Evolutionary conservation across 148 eudicot species (phyloP), one percentile per base, ranked within the genome.

Genomic region (Fagopyrum tataricum): DNA sequence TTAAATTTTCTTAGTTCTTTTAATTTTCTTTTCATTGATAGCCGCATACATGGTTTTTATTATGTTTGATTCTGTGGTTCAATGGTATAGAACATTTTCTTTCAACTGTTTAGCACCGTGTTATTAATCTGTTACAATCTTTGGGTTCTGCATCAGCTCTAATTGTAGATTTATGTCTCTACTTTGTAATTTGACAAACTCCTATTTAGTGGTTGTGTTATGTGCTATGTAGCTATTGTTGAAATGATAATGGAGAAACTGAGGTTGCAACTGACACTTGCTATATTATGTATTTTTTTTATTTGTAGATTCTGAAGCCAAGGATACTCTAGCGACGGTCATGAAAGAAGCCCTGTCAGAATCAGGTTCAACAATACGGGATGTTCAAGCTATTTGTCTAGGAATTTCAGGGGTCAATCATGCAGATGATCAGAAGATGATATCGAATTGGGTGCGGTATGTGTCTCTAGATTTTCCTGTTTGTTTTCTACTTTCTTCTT

Each of bases 391-490:
- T 84, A 77, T 91, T 79, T 88, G 89, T 78, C 83, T 91, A 79
- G 92, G 89, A 5, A 79, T 91, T 55, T 91, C 96, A 52, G 96
- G 93, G 67, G 96, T 91, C 73, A 88, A 88, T 78, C 88, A 88
- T 78, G 86, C 85, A 53, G 82, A 74, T 12, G 96, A 91, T 78
- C 93, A 88, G 81, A 85, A 87, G 51, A 82, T 84, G 70, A 72
- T 88, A 59, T 75, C 80, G 74, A 81, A 73, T 70, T 91, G 96
- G 93, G 68, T 91, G 40, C 84, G 91, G 96, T 91, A 17, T 76
- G 79, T 61, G 53, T 69, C 26, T 71, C 7, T 59, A 51, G 6
- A 42, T 71, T 39, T 47, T 47, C 69, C 0, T 64, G 15, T 37
- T 10, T 64, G 42, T 1, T 31, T 3, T 64, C 8, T 64, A 12